Evolutionary conservation across 495 filamentous ascomycete genomes (phyloP), one percentile per base, ranked within the genome.

Genomic region (Rusavskia elegans): DNA sequence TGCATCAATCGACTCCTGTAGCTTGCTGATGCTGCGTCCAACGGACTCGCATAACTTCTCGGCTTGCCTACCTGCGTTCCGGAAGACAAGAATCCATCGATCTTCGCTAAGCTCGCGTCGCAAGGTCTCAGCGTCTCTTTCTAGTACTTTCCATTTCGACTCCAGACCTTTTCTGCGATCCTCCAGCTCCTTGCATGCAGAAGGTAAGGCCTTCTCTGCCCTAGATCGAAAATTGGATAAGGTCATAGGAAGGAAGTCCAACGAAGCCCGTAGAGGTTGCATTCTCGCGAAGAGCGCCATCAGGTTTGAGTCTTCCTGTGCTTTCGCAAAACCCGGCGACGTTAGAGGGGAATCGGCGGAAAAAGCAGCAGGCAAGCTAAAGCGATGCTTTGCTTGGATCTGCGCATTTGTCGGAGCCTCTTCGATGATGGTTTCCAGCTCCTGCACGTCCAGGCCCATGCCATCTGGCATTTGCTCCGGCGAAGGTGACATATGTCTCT

Each of bases 241-340:
- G 46, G 89, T 74, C 90, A 97, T 96, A n/a, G 92, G 92, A 37
- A 98, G 70, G 61, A 98, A 97, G 65, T 96, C 90, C 46, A 98
- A 68, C 3, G 89, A 95, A 2, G 92, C 92, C 40, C 88, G 75
- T 30, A 98, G 71, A 2, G 92, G 92, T 60, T 96, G 90, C 82
- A 97, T 92, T 50, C 89, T 75, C 2, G 92, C 92, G 68, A 96
- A 94, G 39, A 98, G 66, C 5, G 83, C 87, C 48, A 96, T 75
- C 16, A 98, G 70, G 40, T 75, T 76, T 46, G 79, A 80, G 59
- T 94, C 87, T 50, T 95, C 85, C 57, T 84, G 78, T 0, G 79
- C 77, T 6, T 69, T 74, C 44, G 67, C 70, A 42, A 83, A 78
- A 46, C 69, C 67, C 5, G 80, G 72, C 14, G 75, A 74, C 41